Percentiles rank a stretch among this genome's conserved stretches.
Evolutionary conservation across 257 asterid genomes (phyloP).

Genomic region (Anisodus tanguticus): DNA sequence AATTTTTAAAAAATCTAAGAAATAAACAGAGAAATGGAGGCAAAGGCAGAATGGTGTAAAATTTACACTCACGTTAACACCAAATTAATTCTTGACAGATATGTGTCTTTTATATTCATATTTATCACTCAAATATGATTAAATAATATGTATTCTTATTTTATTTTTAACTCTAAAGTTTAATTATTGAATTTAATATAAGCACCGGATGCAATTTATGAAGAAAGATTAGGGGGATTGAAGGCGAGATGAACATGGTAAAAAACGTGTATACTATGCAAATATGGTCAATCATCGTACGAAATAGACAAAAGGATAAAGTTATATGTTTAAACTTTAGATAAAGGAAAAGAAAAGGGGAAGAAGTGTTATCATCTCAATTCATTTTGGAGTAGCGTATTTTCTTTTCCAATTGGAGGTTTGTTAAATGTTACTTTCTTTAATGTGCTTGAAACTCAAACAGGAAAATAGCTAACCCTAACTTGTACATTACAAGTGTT

Average conservation of each 20-base stretch:
- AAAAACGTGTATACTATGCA: constrained; percentile 11
- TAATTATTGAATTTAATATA: too few relatives aligned
- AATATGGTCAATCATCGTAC: neutral
- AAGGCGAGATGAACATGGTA: neutral
- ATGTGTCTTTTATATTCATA: neutral
- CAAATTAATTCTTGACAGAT: neutral
- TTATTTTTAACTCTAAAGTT: too few relatives aligned
- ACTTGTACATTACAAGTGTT: neutral
- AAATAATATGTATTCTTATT: too few relatives aligned
- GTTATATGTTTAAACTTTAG: neutral
- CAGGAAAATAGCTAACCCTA: neutral
- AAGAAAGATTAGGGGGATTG: too few relatives aligned
- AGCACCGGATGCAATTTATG: too few relatives aligned
- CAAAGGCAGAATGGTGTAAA: neutral
- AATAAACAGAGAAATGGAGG: neutral
- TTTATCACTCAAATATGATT: neutral
- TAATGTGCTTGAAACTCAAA: neutral
- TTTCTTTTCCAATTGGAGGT: constrained; percentile 10
- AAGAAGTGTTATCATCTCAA: neutral
- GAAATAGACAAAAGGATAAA: neutral
- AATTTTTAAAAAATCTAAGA: neutral
- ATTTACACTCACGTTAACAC: neutral
- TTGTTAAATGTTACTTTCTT: neutral
- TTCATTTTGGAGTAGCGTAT: neutral
- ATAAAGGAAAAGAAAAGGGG: neutral